These are phyloP conservation scores for Synchytrium microbalum DNA, from an alignment of 371 early-diverging fungal genomes.

Conservation along the genomic window DNA sequence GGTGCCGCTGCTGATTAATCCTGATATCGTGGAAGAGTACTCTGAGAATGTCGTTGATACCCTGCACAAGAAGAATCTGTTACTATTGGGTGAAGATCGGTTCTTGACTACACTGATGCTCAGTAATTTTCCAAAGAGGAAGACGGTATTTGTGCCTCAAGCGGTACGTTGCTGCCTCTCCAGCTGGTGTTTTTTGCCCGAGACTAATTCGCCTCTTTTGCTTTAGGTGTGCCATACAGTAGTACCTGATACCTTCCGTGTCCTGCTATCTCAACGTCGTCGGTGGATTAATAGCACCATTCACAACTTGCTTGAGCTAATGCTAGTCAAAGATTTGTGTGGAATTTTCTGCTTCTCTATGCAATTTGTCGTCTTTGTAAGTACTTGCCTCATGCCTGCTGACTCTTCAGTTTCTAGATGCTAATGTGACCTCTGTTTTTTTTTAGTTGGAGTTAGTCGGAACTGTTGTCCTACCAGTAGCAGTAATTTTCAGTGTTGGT, in stretches of 20 bases:
- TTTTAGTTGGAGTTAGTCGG: constrained; percentile 75
- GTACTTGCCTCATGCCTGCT: too few relatives aligned
- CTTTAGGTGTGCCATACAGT: constrained; percentile 30
- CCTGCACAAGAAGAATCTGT: constrained; percentile 95
- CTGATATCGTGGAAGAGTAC: constrained; percentile 87
- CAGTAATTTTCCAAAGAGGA: constrained; percentile 86
- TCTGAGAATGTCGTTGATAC: constrained; percentile 92
- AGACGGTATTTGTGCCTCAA: constrained; percentile 91
- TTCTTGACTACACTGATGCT: constrained; percentile 98
- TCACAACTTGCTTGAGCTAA: constrained; percentile 89
- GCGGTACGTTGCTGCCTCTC: constrained; percentile 66
- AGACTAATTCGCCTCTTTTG: background rate
- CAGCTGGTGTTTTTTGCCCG: too few relatives aligned
- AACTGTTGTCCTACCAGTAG: constrained; percentile 84
- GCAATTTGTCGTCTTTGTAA: constrained; percentile 89
- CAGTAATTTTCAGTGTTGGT: constrained; percentile 77
- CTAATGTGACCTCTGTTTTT: too few relatives aligned
- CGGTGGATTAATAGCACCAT: constrained; percentile 98
- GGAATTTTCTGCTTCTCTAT: constrained; percentile 98
- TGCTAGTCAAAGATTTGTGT: constrained; percentile 80
- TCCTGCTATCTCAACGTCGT: constrained; percentile 73
- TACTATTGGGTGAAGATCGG: constrained; percentile 97
- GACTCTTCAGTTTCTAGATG: too few relatives aligned
- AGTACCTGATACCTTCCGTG: constrained; percentile 34
- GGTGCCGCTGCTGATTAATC: constrained; percentile 77